Base-by-base conservation (phyloP, 2,329 filamentous ascomycete genomes). In the Fusarium liriodendri region DNA sequence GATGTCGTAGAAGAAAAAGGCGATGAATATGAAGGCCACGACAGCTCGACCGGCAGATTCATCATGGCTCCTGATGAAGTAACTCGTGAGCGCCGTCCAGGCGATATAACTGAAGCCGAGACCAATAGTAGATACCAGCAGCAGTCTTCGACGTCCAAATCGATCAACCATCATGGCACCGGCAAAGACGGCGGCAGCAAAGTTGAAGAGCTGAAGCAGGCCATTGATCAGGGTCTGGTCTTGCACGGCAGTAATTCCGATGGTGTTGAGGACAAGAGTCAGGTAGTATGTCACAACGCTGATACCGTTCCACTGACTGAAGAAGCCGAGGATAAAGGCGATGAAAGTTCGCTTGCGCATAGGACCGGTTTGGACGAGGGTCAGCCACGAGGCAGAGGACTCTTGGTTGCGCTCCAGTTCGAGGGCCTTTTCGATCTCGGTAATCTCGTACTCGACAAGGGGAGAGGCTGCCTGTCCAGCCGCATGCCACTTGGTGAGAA, bases 111-210 rank as follows among this genome's bases (percentile, higher is more conserved):
- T 75, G 70, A 10, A 67, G 57, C 14, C 79, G 74, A 18, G 79
- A 80, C 1, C 79, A 2, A 76, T 67, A 1, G 81, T 80, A 14
- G 81, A 81, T 13, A 79, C 75, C 14, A 84, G 79, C 18, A 84
- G 70, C 78, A 84, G 83, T 63, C 80, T 80, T 4, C 82, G 81
- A 32, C 83, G 83, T 6, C 83, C 83, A 7, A 84, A 76, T 2
- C 81, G 67, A 67, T 84, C 82, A 27, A 84, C 82, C 35, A 83
- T 77, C 10, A 81, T 79, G 13, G 83, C 81, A 10, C 82, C 81
- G 3, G 69, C 74, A 9, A 78, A 76, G 1, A 81, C 77, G 64
- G 83, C 82, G 29, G 80, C 76, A 66, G 79, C 80, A 35, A 81
- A 80, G 32, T 83, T 80, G 14, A 78, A 76, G 1, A 82, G 78